These are phyloP conservation scores for Oryza rufipogon DNA, from an alignment of 176 grass and related monocot genomes.

Conservation along the genomic window DNA sequence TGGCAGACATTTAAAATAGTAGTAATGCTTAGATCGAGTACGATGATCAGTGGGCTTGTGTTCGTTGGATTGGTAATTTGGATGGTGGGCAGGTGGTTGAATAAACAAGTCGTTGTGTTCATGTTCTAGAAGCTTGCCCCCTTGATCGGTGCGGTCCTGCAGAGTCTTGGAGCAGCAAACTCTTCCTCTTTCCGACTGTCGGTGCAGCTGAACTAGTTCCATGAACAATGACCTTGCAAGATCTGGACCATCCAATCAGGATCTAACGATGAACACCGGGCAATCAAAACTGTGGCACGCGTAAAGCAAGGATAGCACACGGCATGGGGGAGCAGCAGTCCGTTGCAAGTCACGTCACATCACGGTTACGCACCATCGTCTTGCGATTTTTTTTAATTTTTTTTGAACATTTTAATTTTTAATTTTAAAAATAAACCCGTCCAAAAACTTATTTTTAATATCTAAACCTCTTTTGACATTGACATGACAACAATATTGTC, in stretches of 20 bases:
- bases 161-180: not conserved
- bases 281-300: not conserved
- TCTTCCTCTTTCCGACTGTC: not conserved
- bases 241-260: not conserved
- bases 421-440: too few species aligned
- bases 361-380: not conserved
- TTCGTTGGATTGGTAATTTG: not conserved
- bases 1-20: not conserved
- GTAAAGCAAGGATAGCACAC: not conserved
- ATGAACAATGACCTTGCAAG: not conserved
- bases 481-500: too few species aligned
- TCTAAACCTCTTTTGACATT: too few species aligned
- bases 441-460: too few species aligned
- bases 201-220: not conserved
- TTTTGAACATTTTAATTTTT: too few species aligned
- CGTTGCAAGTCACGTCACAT: not conserved
- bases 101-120: not conserved
- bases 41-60: not conserved
- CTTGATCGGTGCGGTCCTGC: not conserved
- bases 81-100: not conserved
- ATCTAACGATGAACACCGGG: not conserved
- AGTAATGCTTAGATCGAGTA: not conserved
- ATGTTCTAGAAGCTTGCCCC: slow-evolving; percentile 3
- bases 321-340: not conserved
- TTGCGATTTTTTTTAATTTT: not conserved